phyloP scores from a whole-genome alignment of 805 yeast species.

The Ogataea salicorniae region DNA sequence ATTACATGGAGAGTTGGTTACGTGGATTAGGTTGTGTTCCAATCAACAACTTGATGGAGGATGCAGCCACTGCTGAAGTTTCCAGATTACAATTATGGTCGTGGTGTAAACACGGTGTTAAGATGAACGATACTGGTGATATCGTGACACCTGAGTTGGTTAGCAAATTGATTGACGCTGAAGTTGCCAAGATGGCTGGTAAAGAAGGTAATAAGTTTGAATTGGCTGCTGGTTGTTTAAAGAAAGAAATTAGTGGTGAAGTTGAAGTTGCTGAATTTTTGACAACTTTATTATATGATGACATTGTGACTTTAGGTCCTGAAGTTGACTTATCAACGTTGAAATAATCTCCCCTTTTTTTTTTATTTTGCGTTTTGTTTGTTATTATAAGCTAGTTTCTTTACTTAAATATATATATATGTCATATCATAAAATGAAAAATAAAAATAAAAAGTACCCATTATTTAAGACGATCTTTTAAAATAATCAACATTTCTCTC shows the following conservation, averaged over 20 bases:
- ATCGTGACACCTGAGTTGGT: constrained; percentile 58
- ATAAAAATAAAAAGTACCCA: no score
- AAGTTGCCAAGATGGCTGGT: constrained; percentile 47
- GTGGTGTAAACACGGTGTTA: constrained; percentile 73
- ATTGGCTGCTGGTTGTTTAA: constrained; percentile 64
- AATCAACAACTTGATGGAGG: constrained; percentile 81
- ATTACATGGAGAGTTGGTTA: constrained; percentile 83
- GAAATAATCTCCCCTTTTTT: constrained; percentile 11
- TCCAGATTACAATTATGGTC: constrained; percentile 78
- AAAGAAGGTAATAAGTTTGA: constrained; percentile 63
- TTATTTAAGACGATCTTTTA: no score
- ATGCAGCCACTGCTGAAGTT: constrained; percentile 87
- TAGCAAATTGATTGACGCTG: constrained; percentile 51
- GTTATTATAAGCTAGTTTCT: neutral
- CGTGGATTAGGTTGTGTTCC: constrained; percentile 84
- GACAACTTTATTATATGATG: constrained; percentile 72
- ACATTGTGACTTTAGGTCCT: constrained; percentile 46
- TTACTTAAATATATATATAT: neutral
- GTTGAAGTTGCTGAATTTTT: constrained; percentile 67
- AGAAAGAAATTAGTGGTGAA: constrained; percentile 67
- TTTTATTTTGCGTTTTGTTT: neutral
- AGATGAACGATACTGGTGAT: constrained; percentile 51
- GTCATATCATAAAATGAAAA: no score
- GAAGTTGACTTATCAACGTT: constrained; percentile 29
- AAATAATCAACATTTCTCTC: no score